phyloP scores from a whole-genome alignment of 2,329 filamentous ascomycete species.

The Sporothrix luriei region DNA sequence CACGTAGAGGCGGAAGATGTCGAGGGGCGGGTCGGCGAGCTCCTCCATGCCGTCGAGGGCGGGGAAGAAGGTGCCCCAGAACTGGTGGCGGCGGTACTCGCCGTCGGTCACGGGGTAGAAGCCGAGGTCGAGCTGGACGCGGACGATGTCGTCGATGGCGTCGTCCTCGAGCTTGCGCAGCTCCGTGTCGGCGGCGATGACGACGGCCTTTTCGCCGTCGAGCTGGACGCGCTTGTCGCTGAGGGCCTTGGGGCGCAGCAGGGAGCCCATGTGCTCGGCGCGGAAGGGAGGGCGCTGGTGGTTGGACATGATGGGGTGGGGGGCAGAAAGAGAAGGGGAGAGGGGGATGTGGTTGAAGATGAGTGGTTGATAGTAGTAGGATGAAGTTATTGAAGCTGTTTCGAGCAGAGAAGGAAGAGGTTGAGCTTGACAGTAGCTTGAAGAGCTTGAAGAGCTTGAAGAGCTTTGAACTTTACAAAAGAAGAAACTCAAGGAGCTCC shows the following conservation, averaged over 20 bases:
- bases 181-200: conserved; percentile 46
- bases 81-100: conserved; percentile 54
- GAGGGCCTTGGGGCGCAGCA: conserved; percentile 69
- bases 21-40: conserved; percentile 41
- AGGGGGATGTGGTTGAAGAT: background rate
- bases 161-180: conserved; percentile 59
- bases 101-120: conserved; percentile 62
- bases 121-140: conserved; percentile 60
- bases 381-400: background rate
- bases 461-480: background rate
- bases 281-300: conserved; percentile 61
- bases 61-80: conserved; percentile 44
- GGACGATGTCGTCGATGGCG: conserved; percentile 61
- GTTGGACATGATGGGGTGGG: conserved; percentile 30
- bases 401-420: background rate
- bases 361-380: background rate
- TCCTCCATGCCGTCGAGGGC: conserved; percentile 50
- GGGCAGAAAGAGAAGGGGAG: too few relatives aligned
- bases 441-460: background rate
- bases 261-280: conserved; percentile 74
- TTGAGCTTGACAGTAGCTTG: background rate
- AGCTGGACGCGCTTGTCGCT: conserved; percentile 49
- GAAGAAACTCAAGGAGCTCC: background rate
- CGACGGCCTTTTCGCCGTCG: conserved; percentile 45
- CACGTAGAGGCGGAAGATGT: conserved; percentile 46